Evolutionary conservation across 2,329 filamentous ascomycete genomes (phyloP).

Genomic region (Botrytis porri): DNA sequence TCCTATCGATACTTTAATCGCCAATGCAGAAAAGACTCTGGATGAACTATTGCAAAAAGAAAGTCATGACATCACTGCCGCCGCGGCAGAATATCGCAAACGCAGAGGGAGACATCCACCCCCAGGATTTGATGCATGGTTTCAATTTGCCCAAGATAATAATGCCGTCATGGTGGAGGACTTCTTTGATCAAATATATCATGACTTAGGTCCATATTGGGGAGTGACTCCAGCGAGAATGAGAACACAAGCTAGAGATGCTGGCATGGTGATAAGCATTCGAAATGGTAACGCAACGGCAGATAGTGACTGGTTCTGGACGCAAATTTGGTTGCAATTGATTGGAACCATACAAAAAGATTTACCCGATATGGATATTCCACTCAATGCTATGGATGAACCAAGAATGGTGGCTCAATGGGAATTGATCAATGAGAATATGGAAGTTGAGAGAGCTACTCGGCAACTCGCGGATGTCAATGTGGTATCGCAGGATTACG

Average conservation of each 20-base stretch:
- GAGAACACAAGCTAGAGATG: slow-evolving; percentile 51
- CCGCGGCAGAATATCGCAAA: slow-evolving; percentile 52
- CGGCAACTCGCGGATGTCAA: slow-evolving; percentile 56
- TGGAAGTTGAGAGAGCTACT: slow-evolving; percentile 46
- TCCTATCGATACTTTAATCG: slow-evolving; percentile 47
- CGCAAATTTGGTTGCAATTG: slow-evolving; percentile 42
- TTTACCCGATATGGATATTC: slow-evolving; percentile 64
- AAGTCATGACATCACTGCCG: slow-evolving; percentile 44
- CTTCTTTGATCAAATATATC: slow-evolving; percentile 56
- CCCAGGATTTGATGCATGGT: slow-evolving; percentile 60
- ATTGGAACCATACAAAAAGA: slow-evolving; percentile 46
- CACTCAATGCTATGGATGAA: slow-evolving; percentile 64
- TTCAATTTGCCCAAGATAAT: slow-evolving; percentile 50
- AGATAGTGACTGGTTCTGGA: slow-evolving; percentile 43
- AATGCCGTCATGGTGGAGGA: slow-evolving; percentile 57
- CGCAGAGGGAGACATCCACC: slow-evolving; percentile 59
- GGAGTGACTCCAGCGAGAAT: slow-evolving; percentile 45
- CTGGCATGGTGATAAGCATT: slow-evolving; percentile 60
- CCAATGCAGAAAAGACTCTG: slow-evolving; percentile 42
- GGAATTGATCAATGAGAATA: slow-evolving; percentile 51
- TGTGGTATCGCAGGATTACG: slow-evolving; percentile 48
- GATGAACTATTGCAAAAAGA: slow-evolving; percentile 43
- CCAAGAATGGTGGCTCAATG: slow-evolving; percentile 58
- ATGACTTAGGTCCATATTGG: slow-evolving; percentile 50
- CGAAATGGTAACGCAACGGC: slow-evolving; percentile 52